Percentiles rank a stretch among this genome's conserved stretches.
Evolutionary conservation across 2,329 filamentous ascomycete species (phyloP).

Genomic region (Fusarium aywerte): DNA sequence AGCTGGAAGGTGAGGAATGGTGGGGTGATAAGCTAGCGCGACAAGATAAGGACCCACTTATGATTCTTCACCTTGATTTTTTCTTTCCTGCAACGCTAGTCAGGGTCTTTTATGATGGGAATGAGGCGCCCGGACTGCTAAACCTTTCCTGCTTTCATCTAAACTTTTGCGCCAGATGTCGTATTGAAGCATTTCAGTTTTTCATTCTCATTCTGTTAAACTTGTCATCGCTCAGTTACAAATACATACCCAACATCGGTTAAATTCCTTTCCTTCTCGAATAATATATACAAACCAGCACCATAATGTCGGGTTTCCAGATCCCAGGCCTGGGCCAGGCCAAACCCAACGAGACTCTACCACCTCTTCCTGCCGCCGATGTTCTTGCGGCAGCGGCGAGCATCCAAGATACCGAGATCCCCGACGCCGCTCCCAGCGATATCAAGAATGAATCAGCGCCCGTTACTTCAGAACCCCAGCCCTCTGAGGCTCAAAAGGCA

Average conservation of each 20-base stretch:
- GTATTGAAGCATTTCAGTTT: neutral
- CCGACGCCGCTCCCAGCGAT: slow-evolving; percentile 8
- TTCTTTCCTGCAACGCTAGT: slow-evolving; percentile 36
- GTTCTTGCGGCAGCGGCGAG: slow-evolving; percentile 47
- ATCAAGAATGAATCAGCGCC: slow-evolving; percentile 10
- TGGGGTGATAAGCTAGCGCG: slow-evolving; percentile 36
- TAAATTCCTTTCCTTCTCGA: neutral
- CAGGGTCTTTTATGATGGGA: slow-evolving; percentile 25
- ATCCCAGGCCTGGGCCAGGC: slow-evolving; percentile 58
- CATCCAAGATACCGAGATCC: slow-evolving; percentile 41
- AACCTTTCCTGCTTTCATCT: slow-evolving; percentile 18
- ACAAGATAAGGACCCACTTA: slow-evolving; percentile 28
- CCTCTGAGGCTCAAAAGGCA: slow-evolving; percentile 9
- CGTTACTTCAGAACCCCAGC: slow-evolving; percentile 5
- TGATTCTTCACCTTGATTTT: slow-evolving; percentile 50
- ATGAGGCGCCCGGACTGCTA: neutral
- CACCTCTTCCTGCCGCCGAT: slow-evolving; percentile 51
- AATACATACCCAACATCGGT: no score
- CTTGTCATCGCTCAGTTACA: neutral
- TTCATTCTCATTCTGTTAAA: no score
- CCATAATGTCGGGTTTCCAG: slow-evolving; percentile 55
- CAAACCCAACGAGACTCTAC: slow-evolving; percentile 56
- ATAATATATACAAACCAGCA: neutral
- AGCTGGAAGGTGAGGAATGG: neutral
- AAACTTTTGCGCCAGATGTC: slow-evolving; percentile 23